A percentile compares a stretch with the other conserved stretches of the same genome.
Evolutionary conservation across 1,139 yeast species (phyloP).

Genomic region (Scheffersomyces segobiensis): DNA sequence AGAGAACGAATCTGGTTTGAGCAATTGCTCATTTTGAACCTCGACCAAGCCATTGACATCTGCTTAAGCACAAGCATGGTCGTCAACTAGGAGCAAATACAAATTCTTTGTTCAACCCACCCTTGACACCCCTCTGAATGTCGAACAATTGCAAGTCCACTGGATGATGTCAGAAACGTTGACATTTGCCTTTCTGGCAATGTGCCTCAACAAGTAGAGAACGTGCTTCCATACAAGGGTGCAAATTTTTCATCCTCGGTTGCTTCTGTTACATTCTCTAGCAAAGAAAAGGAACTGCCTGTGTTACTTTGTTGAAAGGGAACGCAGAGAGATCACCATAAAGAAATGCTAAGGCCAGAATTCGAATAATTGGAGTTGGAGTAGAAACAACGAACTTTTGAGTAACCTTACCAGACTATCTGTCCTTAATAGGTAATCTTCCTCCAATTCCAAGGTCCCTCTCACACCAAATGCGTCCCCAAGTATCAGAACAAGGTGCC

Average conservation of each 20-base stretch:
- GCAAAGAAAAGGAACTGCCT: conserved; percentile 59
- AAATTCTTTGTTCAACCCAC: conserved; percentile 63
- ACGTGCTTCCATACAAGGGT: conserved; percentile 64
- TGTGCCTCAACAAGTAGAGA: conserved; percentile 55
- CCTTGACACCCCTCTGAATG: conserved; percentile 60
- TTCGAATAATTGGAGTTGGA: conserved; percentile 63
- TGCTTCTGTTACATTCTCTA: conserved; percentile 30
- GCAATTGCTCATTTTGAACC: conserved; percentile 21
- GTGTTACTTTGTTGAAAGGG: conserved; percentile 62
- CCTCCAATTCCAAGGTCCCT: conserved; percentile 73
- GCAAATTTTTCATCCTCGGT: conserved; percentile 60
- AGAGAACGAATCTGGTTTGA: conserved; percentile 39
- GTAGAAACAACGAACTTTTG: conserved; percentile 54
- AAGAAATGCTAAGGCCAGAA: conserved; percentile 68
- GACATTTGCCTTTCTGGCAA: conserved; percentile 49
- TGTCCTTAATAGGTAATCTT: conserved; percentile 45
- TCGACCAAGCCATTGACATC: conserved; percentile 56
- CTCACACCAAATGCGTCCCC: conserved; percentile 59
- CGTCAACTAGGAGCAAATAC: conserved; percentile 66
- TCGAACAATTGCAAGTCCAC: conserved; percentile 65
- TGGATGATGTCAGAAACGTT: conserved; percentile 53
- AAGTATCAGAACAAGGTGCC: conserved; percentile 65
- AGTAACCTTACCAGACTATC: conserved; percentile 29
- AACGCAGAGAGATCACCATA: conserved; percentile 53
- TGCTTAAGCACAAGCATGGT: conserved; percentile 63